phyloP scores from a whole-genome alignment of 345 rosid species.

The Ceriops zippeliana region DNA sequence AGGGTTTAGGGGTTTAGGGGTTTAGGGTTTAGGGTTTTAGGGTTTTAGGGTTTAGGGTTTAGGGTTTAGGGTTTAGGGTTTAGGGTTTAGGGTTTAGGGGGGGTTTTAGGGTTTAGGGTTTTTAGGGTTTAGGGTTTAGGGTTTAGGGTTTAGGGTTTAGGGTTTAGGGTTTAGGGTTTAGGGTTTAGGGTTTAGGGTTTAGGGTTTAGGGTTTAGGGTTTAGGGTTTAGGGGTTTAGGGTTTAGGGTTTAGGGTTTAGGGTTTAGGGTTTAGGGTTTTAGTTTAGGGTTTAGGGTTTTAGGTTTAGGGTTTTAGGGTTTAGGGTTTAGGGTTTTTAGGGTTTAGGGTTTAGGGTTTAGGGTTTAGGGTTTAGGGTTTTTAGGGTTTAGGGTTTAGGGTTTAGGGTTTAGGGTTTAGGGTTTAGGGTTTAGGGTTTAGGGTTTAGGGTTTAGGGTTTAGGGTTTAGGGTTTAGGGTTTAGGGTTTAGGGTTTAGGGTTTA shows the following conservation, averaged over 20 bases:
- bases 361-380: neutral
- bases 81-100: constrained; percentile 2
- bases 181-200: neutral
- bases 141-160: neutral
- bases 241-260: constrained; percentile 2
- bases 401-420: neutral
- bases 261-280: neutral
- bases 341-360: neutral
- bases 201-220: neutral
- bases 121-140: constrained; percentile 3
- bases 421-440: neutral
- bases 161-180: neutral
- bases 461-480: no score
- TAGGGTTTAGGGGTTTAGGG: neutral
- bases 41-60: neutral
- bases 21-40: no score
- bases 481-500: no score
- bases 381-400: neutral
- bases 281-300: neutral
- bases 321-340: no score
- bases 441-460: neutral
- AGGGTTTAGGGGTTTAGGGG: constrained; percentile 3
- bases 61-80: neutral
- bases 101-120: no score
- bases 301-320: neutral